Conservation (phyloP, 2,329 filamentous ascomycete species). For the Chaetothyriales sp. region DNA sequence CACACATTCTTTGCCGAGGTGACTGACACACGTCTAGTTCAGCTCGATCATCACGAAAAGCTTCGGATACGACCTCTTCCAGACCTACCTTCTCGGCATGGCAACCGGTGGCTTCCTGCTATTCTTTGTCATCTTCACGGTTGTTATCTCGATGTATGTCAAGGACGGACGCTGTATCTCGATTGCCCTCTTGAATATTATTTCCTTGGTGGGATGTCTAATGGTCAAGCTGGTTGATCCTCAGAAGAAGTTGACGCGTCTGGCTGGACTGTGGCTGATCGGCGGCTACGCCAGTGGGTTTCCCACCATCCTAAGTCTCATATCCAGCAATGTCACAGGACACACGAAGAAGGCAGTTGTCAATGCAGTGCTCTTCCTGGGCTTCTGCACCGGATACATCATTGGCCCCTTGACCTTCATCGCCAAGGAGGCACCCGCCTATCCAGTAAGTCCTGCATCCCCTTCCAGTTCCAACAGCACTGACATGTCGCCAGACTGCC, state of each 20-base stretch:
- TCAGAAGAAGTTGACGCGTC: constrained; percentile 8
- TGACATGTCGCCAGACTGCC: constrained; percentile 12
- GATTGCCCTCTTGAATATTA: constrained; percentile 9
- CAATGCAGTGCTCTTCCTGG: constrained; percentile 46
- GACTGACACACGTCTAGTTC: constrained; percentile 11
- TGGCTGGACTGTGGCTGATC: constrained; percentile 16
- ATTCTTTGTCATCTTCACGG: constrained; percentile 11
- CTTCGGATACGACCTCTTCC: constrained; percentile 15
- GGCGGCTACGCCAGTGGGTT: constrained; percentile 40
- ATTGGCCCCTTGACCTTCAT: constrained; percentile 33
- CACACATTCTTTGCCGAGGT: constrained; percentile 2
- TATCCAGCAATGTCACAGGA: constrained; percentile 34
- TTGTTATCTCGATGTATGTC: constrained; percentile 8
- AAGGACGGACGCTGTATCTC: constrained; percentile 11
- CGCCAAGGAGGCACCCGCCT: constrained; percentile 25
- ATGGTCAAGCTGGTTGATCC: constrained; percentile 15
- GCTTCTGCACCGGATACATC: constrained; percentile 47
- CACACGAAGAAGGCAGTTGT: constrained; percentile 51
- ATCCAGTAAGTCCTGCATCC: constrained; percentile 8
- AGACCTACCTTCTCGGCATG: constrained; percentile 17
- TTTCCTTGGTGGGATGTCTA: constrained; percentile 2
- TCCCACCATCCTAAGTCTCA: constrained; percentile 34
- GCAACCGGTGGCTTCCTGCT: constrained; percentile 14
- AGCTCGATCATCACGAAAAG: constrained; percentile 14
- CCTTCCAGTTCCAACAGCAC: constrained; percentile 8